Evolutionary conservation across 495 filamentous ascomycete species (phyloP).

Genomic region (Neurospora hispaniola): DNA sequence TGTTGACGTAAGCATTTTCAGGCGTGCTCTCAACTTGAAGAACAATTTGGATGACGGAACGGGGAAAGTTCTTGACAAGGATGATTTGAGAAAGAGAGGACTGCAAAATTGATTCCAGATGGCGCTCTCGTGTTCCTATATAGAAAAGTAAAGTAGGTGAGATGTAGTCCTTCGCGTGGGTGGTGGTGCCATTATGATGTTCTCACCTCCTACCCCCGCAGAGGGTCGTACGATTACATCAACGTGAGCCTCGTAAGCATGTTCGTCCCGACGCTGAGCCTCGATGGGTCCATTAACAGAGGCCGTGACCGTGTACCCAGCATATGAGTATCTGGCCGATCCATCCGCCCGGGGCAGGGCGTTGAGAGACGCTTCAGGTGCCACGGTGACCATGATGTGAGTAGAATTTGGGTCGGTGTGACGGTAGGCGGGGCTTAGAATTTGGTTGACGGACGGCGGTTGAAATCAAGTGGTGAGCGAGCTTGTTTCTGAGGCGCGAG

Average conservation of each 20-base stretch:
- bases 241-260: conserved; percentile 79
- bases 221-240: conserved; percentile 86
- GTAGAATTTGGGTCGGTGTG: neutral
- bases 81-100: conserved; percentile 59
- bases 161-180: conserved; percentile 4
- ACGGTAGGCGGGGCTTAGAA: neutral
- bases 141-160: conserved; percentile 28
- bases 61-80: conserved; percentile 55
- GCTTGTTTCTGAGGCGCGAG: neutral
- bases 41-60: conserved; percentile 55
- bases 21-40: conserved; percentile 51
- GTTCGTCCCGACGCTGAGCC: conserved; percentile 73
- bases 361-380: conserved; percentile 39
- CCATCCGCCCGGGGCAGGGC: conserved; percentile 71
- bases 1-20: conserved; percentile 43
- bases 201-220: conserved; percentile 68
- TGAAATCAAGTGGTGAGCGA: neutral
- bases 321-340: conserved; percentile 70
- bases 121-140: conserved; percentile 57
- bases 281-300: conserved; percentile 91
- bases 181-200: conserved; percentile 25
- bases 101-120: conserved; percentile 60
- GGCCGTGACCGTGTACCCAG: conserved; percentile 71
- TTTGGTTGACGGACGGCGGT: neutral
- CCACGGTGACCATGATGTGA: conserved; percentile 33